A percentile compares a stretch with the other conserved stretches of the same genome.
Conservation (phyloP, 257 asterid genomes). For the Schizonepeta tenuifolia region DNA sequence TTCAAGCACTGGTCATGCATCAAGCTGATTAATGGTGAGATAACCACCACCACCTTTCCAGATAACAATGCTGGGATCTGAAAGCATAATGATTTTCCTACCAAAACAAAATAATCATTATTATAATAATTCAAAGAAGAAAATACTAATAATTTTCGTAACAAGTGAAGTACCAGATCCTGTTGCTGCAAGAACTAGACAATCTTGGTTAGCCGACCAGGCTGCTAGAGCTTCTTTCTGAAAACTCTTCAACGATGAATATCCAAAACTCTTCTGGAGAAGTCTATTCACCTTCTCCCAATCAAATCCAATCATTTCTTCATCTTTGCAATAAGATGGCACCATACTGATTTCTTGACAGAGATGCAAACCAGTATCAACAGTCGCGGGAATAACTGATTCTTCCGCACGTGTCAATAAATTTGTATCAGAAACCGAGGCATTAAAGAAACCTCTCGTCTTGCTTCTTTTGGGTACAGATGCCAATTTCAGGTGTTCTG, state of each 20-base stretch:
- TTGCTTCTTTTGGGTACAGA: slow-evolving; percentile 47
- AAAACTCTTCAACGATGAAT: slow-evolving; percentile 60
- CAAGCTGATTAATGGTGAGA: slow-evolving; percentile 87
- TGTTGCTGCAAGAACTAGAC: slow-evolving; percentile 80
- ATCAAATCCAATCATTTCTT: slow-evolving; percentile 45
- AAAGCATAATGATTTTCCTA: slow-evolving; percentile 81
- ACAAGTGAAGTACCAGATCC: slow-evolving; percentile 66
- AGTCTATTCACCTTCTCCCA: slow-evolving; percentile 56
- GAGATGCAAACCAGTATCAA: slow-evolving; percentile 25
- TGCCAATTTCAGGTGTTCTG: slow-evolving; percentile 43
- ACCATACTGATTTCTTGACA: slow-evolving; percentile 16
- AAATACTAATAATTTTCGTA: slow-evolving; percentile 29
- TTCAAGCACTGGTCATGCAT: slow-evolving; percentile 90
- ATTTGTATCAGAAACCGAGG: slow-evolving; percentile 30
- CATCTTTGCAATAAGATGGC: slow-evolving; percentile 38
- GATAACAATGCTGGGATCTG: slow-evolving; percentile 76
- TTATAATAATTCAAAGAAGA: background rate
- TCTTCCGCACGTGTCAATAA: slow-evolving; percentile 28
- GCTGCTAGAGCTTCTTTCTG: slow-evolving; percentile 74
- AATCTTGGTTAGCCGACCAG: slow-evolving; percentile 63
- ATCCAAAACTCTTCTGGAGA: slow-evolving; percentile 58
- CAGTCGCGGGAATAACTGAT: slow-evolving; percentile 32
- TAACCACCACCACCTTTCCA: slow-evolving; percentile 76
- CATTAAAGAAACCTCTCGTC: slow-evolving; percentile 25
- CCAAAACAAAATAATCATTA: background rate